phyloP scores from a whole-genome alignment of 345 rosid species.

The Bretschneidera sinensis region DNA sequence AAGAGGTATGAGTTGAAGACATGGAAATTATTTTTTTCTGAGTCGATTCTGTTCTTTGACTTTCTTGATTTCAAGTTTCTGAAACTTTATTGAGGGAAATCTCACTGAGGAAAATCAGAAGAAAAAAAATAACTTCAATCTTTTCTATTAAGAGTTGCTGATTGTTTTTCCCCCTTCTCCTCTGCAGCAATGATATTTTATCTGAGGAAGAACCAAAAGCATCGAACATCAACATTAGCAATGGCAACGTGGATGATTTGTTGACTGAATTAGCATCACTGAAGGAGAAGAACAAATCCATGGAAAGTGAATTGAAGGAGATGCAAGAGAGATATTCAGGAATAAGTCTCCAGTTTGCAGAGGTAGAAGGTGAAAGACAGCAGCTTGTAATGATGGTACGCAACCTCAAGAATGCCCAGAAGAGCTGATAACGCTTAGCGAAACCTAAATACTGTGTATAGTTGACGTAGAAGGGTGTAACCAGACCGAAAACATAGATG shows the following conservation, averaged over 20 bases:
- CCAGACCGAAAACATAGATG: conserved; percentile 6
- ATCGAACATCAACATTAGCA: conserved; percentile 1
- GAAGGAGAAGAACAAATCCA: conserved; percentile 48
- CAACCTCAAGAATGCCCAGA: conserved; percentile 60
- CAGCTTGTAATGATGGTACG: conserved; percentile 84
- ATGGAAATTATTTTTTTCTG: background rate
- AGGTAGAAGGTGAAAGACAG: conserved; percentile 98
- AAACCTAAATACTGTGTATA: conserved; percentile 22
- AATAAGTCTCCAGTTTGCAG: conserved; percentile 88
- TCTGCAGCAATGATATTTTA: conserved; percentile 15
- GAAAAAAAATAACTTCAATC: too few species aligned
- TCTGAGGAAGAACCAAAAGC: conserved; percentile 21
- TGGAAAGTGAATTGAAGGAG: conserved; percentile 84
- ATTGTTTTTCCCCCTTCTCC: background rate
- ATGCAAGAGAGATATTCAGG: conserved; percentile 88
- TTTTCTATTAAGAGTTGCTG: too few species aligned
- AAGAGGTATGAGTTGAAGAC: conserved; percentile 35
- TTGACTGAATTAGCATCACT: conserved; percentile 39
- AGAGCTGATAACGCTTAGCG: conserved; percentile 19
- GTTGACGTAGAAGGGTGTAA: conserved; percentile 17
- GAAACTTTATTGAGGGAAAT: too few species aligned
- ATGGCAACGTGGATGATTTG: conserved; percentile 19
- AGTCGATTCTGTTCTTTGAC: background rate
- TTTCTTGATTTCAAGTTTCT: too few species aligned
- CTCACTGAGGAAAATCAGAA: background rate